These are phyloP conservation scores for Actinidia arguta DNA, from an alignment of 179 eudicot species.

Conservation along the genomic window DNA sequence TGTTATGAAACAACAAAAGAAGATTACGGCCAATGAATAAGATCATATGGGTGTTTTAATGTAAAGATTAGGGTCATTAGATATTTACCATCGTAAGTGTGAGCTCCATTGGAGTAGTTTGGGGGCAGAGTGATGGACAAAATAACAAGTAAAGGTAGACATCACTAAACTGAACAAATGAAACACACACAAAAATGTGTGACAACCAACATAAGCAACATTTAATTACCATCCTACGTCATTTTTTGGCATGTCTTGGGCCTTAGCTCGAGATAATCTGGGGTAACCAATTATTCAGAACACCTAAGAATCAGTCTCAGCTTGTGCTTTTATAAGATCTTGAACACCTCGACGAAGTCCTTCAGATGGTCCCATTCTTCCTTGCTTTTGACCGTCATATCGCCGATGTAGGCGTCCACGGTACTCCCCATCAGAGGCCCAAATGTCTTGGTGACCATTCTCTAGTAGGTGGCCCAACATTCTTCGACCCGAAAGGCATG, in stretches of 20 bases:
- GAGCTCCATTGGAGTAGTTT: conserved; percentile 77
- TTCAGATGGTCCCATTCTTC: too few relatives aligned
- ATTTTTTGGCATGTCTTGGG: conserved; percentile 44
- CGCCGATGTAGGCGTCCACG: too few relatives aligned
- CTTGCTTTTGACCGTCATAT: too few relatives aligned
- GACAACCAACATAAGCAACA: conserved; percentile 14
- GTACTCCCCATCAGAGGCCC: too few relatives aligned
- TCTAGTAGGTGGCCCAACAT: too few relatives aligned
- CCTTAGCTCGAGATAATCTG: conserved; percentile 46
- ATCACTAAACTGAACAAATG: conserved; percentile 11
- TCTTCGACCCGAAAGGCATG: too few relatives aligned
- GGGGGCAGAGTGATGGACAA: conserved; percentile 17
- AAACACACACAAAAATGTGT: conserved; percentile 6
- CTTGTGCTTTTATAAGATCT: too few relatives aligned
- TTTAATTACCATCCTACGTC: conserved; percentile 76
- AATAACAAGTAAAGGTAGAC: conserved; percentile 20
- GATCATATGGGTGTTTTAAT: neutral
- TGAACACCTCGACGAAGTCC: too few relatives aligned
- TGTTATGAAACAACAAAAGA: conserved; percentile 37
- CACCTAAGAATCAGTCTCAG: conserved; percentile 96
- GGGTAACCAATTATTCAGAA: conserved; percentile 90
- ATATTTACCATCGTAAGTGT: conserved; percentile 89
- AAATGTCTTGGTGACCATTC: too few relatives aligned
- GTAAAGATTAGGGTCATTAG: neutral
- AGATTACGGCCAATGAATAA: neutral